Evolutionary conservation across 371 early-diverging fungal genomes (phyloP).

Genomic region (Mucor velutinosus): DNA sequence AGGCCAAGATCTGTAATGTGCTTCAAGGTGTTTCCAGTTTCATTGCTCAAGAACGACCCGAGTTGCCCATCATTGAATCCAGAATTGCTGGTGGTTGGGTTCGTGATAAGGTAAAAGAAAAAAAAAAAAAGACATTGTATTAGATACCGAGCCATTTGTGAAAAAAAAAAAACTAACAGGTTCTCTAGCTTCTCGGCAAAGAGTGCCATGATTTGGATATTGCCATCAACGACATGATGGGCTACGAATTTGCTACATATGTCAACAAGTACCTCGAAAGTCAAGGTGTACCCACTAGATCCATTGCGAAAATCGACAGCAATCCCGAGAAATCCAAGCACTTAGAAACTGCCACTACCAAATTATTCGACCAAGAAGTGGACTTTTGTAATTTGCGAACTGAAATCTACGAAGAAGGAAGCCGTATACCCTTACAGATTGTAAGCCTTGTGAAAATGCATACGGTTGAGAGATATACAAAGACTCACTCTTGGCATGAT

Average conservation of each 20-base stretch:
- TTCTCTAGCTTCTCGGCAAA: conserved; percentile 79
- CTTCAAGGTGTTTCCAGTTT: conserved; percentile 61
- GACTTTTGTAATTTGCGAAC: conserved; percentile 98
- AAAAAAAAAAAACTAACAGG: neutral
- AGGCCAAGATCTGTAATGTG: conserved; percentile 64
- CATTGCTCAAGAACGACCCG: conserved; percentile 52
- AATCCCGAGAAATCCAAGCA: conserved; percentile 99
- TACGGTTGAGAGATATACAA: too few relatives aligned
- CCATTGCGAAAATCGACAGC: conserved; percentile 82
- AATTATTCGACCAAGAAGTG: conserved; percentile 76
- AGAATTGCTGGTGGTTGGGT: conserved; percentile 99
- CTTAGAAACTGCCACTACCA: conserved; percentile 96
- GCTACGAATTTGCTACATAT: conserved; percentile 88
- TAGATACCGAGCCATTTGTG: neutral
- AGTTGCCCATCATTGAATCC: conserved; percentile 64
- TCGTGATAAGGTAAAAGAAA: conserved; percentile 95
- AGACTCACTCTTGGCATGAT: neutral
- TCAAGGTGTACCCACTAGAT: conserved; percentile 50
- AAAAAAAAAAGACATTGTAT: too few relatives aligned
- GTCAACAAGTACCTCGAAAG: conserved; percentile 70
- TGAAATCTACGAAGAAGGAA: conserved; percentile 87
- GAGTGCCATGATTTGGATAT: conserved; percentile 96
- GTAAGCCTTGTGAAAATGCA: too few relatives aligned
- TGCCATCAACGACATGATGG: conserved; percentile 95
- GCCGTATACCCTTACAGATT: conserved; percentile 81